Base-by-base conservation (phyloP, 805 yeast genomes). In the Wickerhamomyces bovis region DNA sequence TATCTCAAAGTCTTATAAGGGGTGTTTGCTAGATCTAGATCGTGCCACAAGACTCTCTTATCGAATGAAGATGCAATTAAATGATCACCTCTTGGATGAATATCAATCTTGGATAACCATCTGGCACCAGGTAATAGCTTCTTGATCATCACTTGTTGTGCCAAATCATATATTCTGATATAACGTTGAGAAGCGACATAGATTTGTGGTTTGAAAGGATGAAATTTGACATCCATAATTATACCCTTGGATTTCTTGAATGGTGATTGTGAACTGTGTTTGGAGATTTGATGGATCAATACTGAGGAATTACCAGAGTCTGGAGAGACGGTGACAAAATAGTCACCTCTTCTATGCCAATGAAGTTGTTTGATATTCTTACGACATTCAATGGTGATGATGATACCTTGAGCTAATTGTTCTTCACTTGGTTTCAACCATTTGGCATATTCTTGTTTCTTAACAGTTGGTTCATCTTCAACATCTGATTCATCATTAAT, bases 301-400 rank as follows among this genome's bases (percentile, higher is more conserved):
- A 94, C 96, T 7, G 98, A 83, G 11, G 90, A 78, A 62, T 89
- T 82, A 46, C 86, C 88, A 44, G 89, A 85, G 44, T 88, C 94
- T 44, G 98, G 97, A n/a, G 96, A 82, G n/a, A 89, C 95, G 4
- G 95, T 83, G 53, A 92, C 96, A 58, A 94, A 87, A 64, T 94
- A 94, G 70, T 94, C 99, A 59, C 99, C 99, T 62, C 86, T 85
- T 65, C 97, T 77, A 67, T 94, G 99, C 99, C 99, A 94, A 54
- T 96, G 78, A 20, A 94, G 55, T 61, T 81, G 83, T 67, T 88
- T 89, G 51, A 92, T 79, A 0, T 86, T 76, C 58, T 75, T 76
- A 51, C 81, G 77, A 52, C 85, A 73, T 44, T 85, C 78, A 42
- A 94, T 76, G 18, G 86, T 80, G 3, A 87, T 83, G 16, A 85